phyloP scores from a whole-genome alignment of 108 stramenopile species.

The Conticribra guillardii region DNA sequence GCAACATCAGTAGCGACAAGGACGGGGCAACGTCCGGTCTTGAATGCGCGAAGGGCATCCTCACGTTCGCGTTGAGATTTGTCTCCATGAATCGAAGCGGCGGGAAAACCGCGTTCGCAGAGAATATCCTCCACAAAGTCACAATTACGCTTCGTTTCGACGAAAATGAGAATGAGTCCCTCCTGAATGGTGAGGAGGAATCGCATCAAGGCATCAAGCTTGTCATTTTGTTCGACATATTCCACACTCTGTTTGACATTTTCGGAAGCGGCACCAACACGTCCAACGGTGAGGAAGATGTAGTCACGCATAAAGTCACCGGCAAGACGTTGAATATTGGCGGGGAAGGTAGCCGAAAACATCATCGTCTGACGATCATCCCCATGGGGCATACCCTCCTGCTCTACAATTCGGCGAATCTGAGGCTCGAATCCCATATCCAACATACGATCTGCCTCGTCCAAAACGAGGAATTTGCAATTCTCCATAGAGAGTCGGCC shows the following conservation, averaged over 20 bases:
- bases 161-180: constrained; percentile 97
- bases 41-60: constrained; percentile 87
- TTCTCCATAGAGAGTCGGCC: constrained; percentile 89
- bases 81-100: constrained; percentile 97
- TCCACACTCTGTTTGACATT: constrained; percentile 85
- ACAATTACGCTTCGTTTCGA: constrained; percentile 96
- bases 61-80: constrained; percentile 96
- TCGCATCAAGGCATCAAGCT: constrained; percentile 85
- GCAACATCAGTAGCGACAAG: constrained; percentile 98
- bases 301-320: constrained; percentile 95
- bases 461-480: constrained; percentile 90
- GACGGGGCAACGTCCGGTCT: constrained; percentile 69
- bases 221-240: constrained; percentile 92
- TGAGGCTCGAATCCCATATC: constrained; percentile 99
- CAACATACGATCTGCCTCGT: constrained; percentile 99
- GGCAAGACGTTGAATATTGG: constrained; percentile 93
- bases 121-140: constrained; percentile 95
- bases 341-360: constrained; percentile 98
- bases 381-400: constrained; percentile 72
- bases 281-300: constrained; percentile 96
- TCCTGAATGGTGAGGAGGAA: constrained; percentile 85
- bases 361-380: constrained; percentile 94
- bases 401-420: constrained; percentile 89
- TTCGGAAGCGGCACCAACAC: constrained; percentile 83
- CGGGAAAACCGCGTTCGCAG: constrained; percentile 86